Conservation (phyloP, 2,329 filamentous ascomycete species). For the Xylariaceae sp. region DNA sequence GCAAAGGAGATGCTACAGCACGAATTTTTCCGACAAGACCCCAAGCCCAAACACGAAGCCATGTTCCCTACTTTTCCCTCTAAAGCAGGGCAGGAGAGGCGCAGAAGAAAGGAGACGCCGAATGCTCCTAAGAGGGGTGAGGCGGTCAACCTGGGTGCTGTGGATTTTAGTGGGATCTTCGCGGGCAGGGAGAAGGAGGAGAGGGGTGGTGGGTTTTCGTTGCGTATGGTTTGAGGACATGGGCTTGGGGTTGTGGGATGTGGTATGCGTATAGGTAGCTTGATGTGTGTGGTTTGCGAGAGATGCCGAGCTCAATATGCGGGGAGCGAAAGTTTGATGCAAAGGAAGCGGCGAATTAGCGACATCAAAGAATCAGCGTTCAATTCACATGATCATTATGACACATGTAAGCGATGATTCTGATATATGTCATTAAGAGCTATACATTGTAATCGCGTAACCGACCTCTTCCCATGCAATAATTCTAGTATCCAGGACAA, state of each 20-base stretch:
- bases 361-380: neutral
- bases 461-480: constrained; percentile 5
- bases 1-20: constrained; percentile 75
- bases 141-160: constrained; percentile 51
- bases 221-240: constrained; percentile 55
- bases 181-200: constrained; percentile 63
- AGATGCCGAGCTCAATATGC: too few relatives aligned
- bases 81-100: constrained; percentile 86
- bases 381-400: neutral
- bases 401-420: constrained; percentile 1
- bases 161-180: constrained; percentile 72
- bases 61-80: constrained; percentile 98
- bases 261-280: too few relatives aligned
- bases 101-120: constrained; percentile 70
- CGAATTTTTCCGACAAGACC: constrained; percentile 84
- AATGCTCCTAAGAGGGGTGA: constrained; percentile 78
- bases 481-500: neutral
- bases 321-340: too few relatives aligned
- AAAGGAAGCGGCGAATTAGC: too few relatives aligned
- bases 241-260: too few relatives aligned
- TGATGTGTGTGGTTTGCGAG: too few relatives aligned
- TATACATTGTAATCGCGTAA: constrained; percentile 16
- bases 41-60: constrained; percentile 81
- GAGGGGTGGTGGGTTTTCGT: constrained; percentile 61
- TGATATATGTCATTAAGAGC: constrained; percentile 23